Evolutionary conservation across 2,329 filamentous ascomycete genomes (phyloP).

Genomic region (Aspergillaceae sp.): DNA sequence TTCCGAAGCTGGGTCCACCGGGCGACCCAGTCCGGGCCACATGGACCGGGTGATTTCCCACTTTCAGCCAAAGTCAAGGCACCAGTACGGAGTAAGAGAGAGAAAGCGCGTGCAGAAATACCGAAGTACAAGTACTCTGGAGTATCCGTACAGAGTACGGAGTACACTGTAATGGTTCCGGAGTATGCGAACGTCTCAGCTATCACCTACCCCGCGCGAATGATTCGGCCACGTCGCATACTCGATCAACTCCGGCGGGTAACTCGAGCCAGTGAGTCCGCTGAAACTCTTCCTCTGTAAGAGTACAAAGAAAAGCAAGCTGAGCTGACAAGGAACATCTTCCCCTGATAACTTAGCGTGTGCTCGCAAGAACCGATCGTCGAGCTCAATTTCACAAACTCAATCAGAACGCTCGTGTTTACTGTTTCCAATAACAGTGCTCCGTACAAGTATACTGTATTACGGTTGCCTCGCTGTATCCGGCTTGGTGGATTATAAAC

Average conservation of each 20-base stretch:
- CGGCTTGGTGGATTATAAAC: background rate
- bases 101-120: too few species aligned
- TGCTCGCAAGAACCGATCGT: constrained; percentile 14
- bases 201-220: too few species aligned
- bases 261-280: too few species aligned
- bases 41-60: background rate
- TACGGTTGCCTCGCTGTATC: background rate
- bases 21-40: background rate
- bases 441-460: too few species aligned
- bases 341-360: constrained; percentile 11
- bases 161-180: background rate
- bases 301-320: too few species aligned
- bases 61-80: background rate
- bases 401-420: constrained; percentile 8
- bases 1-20: background rate
- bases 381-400: constrained; percentile 13
- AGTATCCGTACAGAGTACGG: background rate
- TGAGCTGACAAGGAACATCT: background rate
- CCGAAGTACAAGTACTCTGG: background rate
- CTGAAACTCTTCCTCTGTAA: too few species aligned
- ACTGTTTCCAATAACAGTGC: too few species aligned
- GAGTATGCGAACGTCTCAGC: too few species aligned
- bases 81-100: background rate
- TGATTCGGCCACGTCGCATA: too few species aligned
- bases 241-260: too few species aligned